Conservation (phyloP, 2,329 filamentous ascomycete genomes). For the Alternaria alternata region DNA sequence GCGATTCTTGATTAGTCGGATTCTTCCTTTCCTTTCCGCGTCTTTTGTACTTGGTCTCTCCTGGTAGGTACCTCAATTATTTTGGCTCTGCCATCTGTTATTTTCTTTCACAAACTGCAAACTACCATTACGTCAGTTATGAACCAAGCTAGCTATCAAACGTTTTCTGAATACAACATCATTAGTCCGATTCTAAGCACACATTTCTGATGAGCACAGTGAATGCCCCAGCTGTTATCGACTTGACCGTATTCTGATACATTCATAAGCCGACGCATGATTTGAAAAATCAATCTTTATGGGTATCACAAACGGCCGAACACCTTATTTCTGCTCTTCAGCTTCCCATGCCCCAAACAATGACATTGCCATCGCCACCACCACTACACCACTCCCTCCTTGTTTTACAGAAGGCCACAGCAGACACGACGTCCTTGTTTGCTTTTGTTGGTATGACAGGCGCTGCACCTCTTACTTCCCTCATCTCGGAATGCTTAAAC, state of each 20-base stretch:
- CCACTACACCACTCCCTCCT: slow-evolving; percentile 60
- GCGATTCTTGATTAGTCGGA: not conserved
- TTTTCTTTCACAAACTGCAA: not conserved
- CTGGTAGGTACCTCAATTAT: not conserved
- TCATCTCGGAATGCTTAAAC: slow-evolving; percentile 58
- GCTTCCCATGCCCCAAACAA: slow-evolving; percentile 44
- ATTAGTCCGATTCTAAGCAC: not conserved
- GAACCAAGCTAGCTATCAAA: not conserved
- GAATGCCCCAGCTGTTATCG: not conserved
- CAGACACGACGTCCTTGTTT: slow-evolving; percentile 58
- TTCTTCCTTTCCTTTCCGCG: not conserved
- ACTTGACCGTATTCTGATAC: not conserved
- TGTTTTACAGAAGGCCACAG: slow-evolving; percentile 57
- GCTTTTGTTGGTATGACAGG: slow-evolving; percentile 43
- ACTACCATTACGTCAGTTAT: not conserved
- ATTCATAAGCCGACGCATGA: not conserved
- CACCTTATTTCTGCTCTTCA: not conserved
- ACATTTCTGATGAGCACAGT: not conserved
- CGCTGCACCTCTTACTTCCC: slow-evolving; percentile 31
- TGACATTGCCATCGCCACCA: slow-evolving; percentile 57
- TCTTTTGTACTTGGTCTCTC: not conserved
- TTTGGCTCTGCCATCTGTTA: not conserved
- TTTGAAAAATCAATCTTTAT: not conserved
- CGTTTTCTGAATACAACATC: slow-evolving; percentile 1
- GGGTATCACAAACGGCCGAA: slow-evolving; percentile 10